Evolutionary conservation across 192 early-diverging fungal species (phyloP), one percentile per base, ranked within the genome.

Genomic region (Coemansia sp.): DNA sequence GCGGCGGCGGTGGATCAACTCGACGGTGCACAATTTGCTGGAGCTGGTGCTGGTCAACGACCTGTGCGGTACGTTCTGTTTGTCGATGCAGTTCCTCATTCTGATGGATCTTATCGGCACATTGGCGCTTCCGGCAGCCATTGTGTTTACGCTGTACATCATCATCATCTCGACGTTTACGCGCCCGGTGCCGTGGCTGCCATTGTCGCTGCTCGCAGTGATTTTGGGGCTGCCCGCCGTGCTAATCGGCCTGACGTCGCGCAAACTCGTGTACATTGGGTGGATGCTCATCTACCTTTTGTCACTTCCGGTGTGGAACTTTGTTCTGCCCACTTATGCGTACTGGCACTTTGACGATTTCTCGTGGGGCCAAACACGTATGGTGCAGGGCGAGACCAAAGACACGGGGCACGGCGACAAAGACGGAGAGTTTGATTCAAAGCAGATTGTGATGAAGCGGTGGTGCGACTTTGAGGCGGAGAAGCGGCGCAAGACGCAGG

Each of bases 61-160:
- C 67, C 81, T 95, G 53, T 95, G 94, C 74, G 94, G 94, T 3
- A 89, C 87, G 6, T 95, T 93, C 72, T 94, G 90, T 62, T 75
- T 93, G 67, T 91, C 89, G 37, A 93, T 95, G 94, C 95, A 97
- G 85, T 98, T 98, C 79, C 87, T 96, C 47, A 88, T 98, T 45
- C 92, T 93, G 57, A 93, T 98, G 89, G 94, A 98, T 47, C 82
- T 98, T 25, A 81, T 95, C 32, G 94, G 94, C 29, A 97, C 96
- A 5, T 84, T 96, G 24, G 90, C 92, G 9, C 81, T 98, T 14
- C 96, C 96, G 0, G 96, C 94, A 15, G 94, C 95, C 50, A 93
- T 94, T 54, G 73, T 80, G 0, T 94, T 94, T 72, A 96, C 93
- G 1, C 43, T 94, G 38, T 96, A 95, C 69, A 75, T 96, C 56